These are phyloP conservation scores for Scedosporium apiospermum DNA, from an alignment of 2,329 filamentous ascomycete genomes.

Conservation along the genomic window DNA sequence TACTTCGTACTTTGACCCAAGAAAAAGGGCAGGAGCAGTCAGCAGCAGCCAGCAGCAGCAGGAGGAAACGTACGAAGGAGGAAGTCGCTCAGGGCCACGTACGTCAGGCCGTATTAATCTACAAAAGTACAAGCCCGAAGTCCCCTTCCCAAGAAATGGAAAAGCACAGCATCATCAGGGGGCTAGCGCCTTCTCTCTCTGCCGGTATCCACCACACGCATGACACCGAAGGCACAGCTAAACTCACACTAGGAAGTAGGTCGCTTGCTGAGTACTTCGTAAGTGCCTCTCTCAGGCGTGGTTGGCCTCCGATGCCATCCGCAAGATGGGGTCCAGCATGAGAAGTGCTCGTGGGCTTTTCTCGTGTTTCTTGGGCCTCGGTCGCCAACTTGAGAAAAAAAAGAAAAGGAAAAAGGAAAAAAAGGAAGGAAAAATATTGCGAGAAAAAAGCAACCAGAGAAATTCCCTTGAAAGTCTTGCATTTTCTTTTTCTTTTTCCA, in stretches of 20 bases:
- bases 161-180: not conserved
- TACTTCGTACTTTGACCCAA: not conserved
- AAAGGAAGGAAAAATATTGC: too few relatives aligned
- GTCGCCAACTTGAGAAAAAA: too few relatives aligned
- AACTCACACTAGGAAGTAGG: not conserved
- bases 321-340: not conserved
- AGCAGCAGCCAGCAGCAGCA: too few relatives aligned
- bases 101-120: not conserved
- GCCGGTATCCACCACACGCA: not conserved
- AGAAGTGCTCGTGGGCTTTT: not conserved
- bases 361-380: not conserved
- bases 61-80: too few relatives aligned
- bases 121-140: not conserved
- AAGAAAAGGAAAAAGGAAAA: too few relatives aligned
- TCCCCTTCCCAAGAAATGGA: not conserved
- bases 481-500: too few relatives aligned
- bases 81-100: too few relatives aligned
- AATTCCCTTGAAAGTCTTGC: too few relatives aligned
- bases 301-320: not conserved
- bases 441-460: too few relatives aligned
- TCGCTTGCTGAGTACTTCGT: too few relatives aligned
- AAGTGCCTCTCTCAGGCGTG: too few relatives aligned
- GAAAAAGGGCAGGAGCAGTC: too few relatives aligned
- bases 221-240: not conserved
- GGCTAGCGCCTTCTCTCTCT: not conserved